phyloP scores from a whole-genome alignment of 1,284 basidiomycete species.

The Porodaedalea pini region DNA sequence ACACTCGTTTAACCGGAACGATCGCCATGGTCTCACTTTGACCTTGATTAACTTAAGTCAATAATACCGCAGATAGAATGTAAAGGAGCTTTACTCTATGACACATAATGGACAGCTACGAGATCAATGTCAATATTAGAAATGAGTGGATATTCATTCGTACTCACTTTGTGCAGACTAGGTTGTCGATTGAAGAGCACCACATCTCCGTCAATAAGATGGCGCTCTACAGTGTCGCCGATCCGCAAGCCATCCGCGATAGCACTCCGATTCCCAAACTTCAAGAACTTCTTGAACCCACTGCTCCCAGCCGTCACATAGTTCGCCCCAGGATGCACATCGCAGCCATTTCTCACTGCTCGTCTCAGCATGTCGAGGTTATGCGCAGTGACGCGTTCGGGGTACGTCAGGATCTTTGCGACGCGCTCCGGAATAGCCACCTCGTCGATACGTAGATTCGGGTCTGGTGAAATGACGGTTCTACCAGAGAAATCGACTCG shows the following conservation, averaged over 20 bases:
- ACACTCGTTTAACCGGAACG: conserved; percentile 98
- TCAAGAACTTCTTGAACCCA: conserved; percentile 82
- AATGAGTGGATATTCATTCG: conserved; percentile 9
- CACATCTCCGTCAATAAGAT: conserved; percentile 95
- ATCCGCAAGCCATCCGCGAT: conserved; percentile 78
- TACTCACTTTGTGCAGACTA: conserved; percentile 83
- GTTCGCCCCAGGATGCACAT: conserved; percentile 94
- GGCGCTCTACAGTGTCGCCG: conserved; percentile 91
- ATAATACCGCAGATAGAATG: neutral
- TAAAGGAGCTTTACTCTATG: conserved; percentile 64
- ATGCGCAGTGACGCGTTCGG: conserved; percentile 90
- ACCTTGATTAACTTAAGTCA: conserved; percentile 38
- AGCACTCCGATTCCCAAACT: conserved; percentile 72
- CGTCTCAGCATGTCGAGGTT: conserved; percentile 81
- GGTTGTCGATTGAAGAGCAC: conserved; percentile 99
- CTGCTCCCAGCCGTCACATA: conserved; percentile 80
- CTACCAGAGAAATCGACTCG: conserved; percentile 98
- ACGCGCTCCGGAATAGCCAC: conserved; percentile 97
- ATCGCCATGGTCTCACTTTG: conserved; percentile 95
- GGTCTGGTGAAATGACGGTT: conserved; percentile 98
- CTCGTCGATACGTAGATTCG: conserved; percentile 96
- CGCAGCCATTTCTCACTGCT: conserved; percentile 87
- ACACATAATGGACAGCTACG: conserved; percentile 96
- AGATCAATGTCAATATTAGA: conserved; percentile 28
- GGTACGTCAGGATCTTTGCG: conserved; percentile 94